Evolutionary conservation across 2,329 filamentous ascomycete genomes (phyloP), one percentile per base, ranked within the genome.

Genomic region (Aschersonia sp.): DNA sequence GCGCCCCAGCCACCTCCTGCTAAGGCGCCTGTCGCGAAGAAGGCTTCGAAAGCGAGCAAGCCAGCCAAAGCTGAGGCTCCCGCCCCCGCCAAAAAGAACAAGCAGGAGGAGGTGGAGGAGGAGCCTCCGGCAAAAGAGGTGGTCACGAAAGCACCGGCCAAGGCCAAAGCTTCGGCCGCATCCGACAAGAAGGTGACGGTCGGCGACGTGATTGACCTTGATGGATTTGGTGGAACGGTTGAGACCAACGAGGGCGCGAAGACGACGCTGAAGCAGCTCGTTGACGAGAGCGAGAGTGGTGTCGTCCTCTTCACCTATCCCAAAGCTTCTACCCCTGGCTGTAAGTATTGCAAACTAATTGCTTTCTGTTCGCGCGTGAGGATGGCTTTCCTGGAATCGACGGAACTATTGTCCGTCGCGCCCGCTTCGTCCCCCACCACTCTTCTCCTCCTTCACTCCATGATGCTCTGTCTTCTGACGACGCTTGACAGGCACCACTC

Each of bases 251-350:
- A 94, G 53, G 89, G 89, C 58, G 70, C 74, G 47, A 85, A 84
- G 68, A 89, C 84, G 5, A 88, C 80, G 1, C 71, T 98, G 50
- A 84, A 87, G 68, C 73, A 80, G 56, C 79, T 98, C 30, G 76
- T 96, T 45, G 83, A 88, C 46, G 77, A 84, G 60, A 94, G 89
- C 75, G 82, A 86, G 68, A 74, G 77, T 38, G 92, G 91, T 30
- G 84, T 97, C 43, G 87, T 95, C 35, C 70, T 97, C 31, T 96
- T 98, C 65, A 96, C 89, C 32, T 97, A 97, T 62, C 92, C 92
- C 50, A 94, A 85, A 69, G 92, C 92, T 9, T 92, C 85, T 31
- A 98, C 92, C 29, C 87, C 88, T 40, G 91, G 91, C 53, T 97
- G 91, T 95, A 80, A 78, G 87, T 63, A 44, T 5, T 2, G 31